Conservation (phyloP, 352 stramenopile species). For the Pythium sukuiense region DNA sequence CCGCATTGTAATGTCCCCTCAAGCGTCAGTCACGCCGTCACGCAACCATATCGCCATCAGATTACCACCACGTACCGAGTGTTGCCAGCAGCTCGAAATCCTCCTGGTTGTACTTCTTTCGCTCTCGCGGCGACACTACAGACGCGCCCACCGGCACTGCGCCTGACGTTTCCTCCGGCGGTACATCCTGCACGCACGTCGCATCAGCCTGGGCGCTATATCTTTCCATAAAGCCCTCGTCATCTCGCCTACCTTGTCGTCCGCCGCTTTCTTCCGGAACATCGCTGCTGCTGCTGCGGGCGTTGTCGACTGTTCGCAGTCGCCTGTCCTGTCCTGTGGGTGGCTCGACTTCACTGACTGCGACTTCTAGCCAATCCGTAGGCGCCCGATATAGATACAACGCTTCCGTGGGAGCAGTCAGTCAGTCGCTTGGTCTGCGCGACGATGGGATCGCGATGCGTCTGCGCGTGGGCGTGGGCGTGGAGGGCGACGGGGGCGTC, state of each 20-base stretch:
- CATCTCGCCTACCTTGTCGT: slow-evolving; percentile 34
- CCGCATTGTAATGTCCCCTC: no score
- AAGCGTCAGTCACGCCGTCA: background rate
- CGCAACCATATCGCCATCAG: slow-evolving; percentile 58
- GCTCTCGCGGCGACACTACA: slow-evolving; percentile 25
- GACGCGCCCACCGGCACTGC: slow-evolving; percentile 36
- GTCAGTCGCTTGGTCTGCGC: background rate
- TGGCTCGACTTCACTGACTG: background rate
- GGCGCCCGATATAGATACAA: slow-evolving; percentile 11
- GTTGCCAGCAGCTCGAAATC: slow-evolving; percentile 83
- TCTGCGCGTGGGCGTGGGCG: background rate
- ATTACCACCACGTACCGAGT: slow-evolving; percentile 34
- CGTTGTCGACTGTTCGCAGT: background rate
- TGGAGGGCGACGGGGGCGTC: background rate
- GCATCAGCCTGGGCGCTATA: background rate
- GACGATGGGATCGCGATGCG: background rate
- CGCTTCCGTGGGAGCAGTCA: background rate
- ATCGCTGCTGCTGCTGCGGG: slow-evolving; percentile 16
- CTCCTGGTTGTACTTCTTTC: slow-evolving; percentile 47
- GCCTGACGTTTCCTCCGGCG: slow-evolving; percentile 54
- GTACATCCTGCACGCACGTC: slow-evolving; percentile 29
- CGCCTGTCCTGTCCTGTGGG: background rate
- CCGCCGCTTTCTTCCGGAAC: slow-evolving; percentile 41
- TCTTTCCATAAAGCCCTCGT: slow-evolving; percentile 18
- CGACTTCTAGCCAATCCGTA: background rate